Evolutionary conservation across 2,329 filamentous ascomycete genomes (phyloP).

Genomic region (Botryotinia convoluta): DNA sequence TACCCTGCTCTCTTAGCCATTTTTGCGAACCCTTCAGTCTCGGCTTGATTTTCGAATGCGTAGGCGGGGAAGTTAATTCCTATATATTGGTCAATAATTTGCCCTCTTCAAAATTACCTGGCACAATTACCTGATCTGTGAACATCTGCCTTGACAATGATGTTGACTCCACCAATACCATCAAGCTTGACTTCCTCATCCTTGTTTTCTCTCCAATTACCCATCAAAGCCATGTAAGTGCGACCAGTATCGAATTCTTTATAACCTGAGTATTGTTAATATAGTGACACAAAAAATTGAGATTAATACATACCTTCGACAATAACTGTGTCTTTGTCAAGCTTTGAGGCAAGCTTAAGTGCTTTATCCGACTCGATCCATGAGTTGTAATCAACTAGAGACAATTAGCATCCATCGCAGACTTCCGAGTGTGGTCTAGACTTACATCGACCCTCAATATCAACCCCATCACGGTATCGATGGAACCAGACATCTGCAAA

Average conservation of each 20-base stretch:
- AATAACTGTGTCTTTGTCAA: slow-evolving; percentile 78
- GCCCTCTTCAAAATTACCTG: neutral
- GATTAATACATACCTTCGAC: slow-evolving; percentile 66
- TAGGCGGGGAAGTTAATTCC: slow-evolving; percentile 98
- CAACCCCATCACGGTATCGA: slow-evolving; percentile 69
- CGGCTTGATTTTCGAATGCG: slow-evolving; percentile 96
- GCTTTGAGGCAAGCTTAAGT: slow-evolving; percentile 65
- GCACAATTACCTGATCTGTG: slow-evolving; percentile 75
- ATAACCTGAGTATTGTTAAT: slow-evolving; percentile 60
- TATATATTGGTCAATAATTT: slow-evolving; percentile 42
- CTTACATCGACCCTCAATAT: slow-evolving; percentile 94
- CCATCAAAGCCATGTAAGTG: slow-evolving; percentile 85
- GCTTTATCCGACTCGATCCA: slow-evolving; percentile 93
- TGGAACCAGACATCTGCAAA: slow-evolving; percentile 91
- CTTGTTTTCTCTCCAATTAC: slow-evolving; percentile 88
- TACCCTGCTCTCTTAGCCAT: slow-evolving; percentile 98
- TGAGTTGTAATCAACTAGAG: slow-evolving; percentile 92
- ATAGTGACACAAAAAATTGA: neutral
- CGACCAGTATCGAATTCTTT: slow-evolving; percentile 89
- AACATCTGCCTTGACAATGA: slow-evolving; percentile 95
- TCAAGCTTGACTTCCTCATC: slow-evolving; percentile 91
- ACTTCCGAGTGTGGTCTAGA: slow-evolving; percentile 35
- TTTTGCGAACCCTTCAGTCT: slow-evolving; percentile 97
- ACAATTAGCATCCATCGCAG: slow-evolving; percentile 23
- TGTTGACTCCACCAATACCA: slow-evolving; percentile 95